Evolutionary conservation across 2,329 filamentous ascomycete genomes (phyloP), one percentile per base, ranked within the genome.

Genomic region (Talaromyces albobiverticillius): DNA sequence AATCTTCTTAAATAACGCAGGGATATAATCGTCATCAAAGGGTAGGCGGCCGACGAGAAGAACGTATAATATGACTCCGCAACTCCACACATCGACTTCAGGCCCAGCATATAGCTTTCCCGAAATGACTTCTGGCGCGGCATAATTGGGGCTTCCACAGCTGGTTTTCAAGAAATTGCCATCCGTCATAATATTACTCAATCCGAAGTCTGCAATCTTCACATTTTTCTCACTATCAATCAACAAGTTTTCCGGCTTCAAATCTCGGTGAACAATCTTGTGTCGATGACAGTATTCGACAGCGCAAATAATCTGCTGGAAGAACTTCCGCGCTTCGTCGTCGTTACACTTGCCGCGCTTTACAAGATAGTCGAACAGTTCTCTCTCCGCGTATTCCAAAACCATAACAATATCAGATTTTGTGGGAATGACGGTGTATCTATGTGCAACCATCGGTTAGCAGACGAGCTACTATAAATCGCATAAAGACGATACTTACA

Each of bases 171-270:
- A 83, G 69, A 99, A 99, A 71, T 99, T 99, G 23, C 94, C 94
- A 69, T 99, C 94, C 0, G 94, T 97, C 94, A 99, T 99, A 75
- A 99, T 99, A 70, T 99, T 99, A 78, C 93, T 97, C 54, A 99
- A 80, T 55, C 94, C 94, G 63, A 99, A 99, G 74, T 99, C 94
- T 65, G 94, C 94, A 76, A 99, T 99, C 78, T 99, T 99, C 74
- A 99, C 93, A 66, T 99, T 96, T 67, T 96, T 87, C 56, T 95
- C 87, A 61, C 95, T 90, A 74, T 99, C 94, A 49, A 99, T 85
- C 41, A 99, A 82, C 46, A 99, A 77, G 69, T 99, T 99, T 78
- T 99, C 94, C 9, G 94, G 94, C 73, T 99, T 99, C 59, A 99
- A 77, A 71, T 99, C 94, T 70, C 94, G 88, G 73, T 99, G 94